Conservation (phyloP, 306 rosid species). For the Begonia loranthoides region DNA sequence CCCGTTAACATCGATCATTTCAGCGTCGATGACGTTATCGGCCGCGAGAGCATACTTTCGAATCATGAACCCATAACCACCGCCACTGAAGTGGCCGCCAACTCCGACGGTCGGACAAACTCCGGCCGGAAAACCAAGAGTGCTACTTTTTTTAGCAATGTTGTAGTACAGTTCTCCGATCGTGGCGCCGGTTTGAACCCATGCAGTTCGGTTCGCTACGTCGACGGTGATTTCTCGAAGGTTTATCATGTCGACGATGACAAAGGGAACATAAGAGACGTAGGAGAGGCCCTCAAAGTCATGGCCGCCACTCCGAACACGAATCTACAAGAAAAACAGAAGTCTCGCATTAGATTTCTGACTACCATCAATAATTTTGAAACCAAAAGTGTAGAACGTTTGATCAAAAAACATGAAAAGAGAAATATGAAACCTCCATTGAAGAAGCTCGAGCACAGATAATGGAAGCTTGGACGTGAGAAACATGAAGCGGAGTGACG, state of each 20-base stretch:
- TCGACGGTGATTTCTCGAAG: conserved; percentile 1
- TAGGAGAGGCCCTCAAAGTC: conserved; percentile 18
- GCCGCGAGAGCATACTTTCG: conserved; percentile 11
- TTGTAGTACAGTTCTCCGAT: conserved; percentile 9
- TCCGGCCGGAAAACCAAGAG: conserved; percentile 11
- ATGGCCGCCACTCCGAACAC: conserved; percentile 16
- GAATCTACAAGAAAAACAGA: neutral
- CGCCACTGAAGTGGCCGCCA: conserved; percentile 13
- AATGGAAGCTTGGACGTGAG: conserved; percentile 10
- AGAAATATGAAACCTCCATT: neutral
- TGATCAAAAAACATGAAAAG: too few relatives aligned
- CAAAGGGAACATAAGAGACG: conserved; percentile 6
- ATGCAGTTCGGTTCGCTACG: neutral
- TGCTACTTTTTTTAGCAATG: conserved; percentile 5
- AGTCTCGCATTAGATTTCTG: too few relatives aligned
- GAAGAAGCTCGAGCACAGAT: conserved; percentile 1
- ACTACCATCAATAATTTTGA: too few relatives aligned
- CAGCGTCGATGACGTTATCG: conserved; percentile 1
- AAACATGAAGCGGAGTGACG: conserved; percentile 5
- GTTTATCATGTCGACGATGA: conserved; percentile 8
- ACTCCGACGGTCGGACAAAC: conserved; percentile 10
- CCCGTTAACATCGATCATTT: conserved; percentile 6
- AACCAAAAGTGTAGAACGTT: too few relatives aligned
- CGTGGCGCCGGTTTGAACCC: conserved; percentile 12
- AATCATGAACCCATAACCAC: conserved; percentile 6